Percentiles rank a stretch among this genome's conserved stretches.
Evolutionary conservation across 192 early-diverging fungal genomes (phyloP).

Genomic region (Coemansia sp.): DNA sequence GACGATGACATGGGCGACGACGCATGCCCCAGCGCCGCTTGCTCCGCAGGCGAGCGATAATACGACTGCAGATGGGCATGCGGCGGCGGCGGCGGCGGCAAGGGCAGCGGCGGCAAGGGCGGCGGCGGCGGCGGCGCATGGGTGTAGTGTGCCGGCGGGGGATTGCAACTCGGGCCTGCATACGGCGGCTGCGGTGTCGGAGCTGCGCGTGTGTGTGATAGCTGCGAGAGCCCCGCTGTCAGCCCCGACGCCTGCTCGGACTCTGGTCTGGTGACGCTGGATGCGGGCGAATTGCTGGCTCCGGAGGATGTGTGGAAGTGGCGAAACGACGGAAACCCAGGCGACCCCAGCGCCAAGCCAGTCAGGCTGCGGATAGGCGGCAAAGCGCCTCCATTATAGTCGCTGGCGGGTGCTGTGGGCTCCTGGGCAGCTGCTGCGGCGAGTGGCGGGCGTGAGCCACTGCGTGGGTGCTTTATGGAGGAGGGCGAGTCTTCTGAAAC

Average conservation of each 20-base stretch:
- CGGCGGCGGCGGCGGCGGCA: not conserved
- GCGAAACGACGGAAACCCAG: constrained; percentile 1
- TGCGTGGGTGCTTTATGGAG: constrained; percentile 33
- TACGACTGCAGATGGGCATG: not conserved
- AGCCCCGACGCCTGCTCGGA: not conserved
- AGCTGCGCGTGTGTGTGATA: not conserved
- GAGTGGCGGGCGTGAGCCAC: not conserved
- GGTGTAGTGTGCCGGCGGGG: not conserved
- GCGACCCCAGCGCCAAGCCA: not conserved
- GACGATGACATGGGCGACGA: constrained; percentile 1
- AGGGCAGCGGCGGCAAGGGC: too few relatives aligned
- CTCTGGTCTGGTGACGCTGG: not conserved
- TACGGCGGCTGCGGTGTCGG: not conserved
- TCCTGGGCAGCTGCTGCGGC: not conserved
- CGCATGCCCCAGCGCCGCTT: not conserved
- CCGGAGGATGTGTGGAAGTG: not conserved
- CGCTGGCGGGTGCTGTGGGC: not conserved
- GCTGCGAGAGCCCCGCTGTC: not conserved
- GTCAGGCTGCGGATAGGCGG: constrained; percentile 46
- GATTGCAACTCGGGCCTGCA: not conserved
- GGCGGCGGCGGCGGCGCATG: not conserved
- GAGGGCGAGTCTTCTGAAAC: constrained; percentile 5
- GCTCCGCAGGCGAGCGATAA: not conserved
- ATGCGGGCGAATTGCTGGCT: not conserved
- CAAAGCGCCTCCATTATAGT: constrained; percentile 1